Evolutionary conservation across 2,329 filamentous ascomycete species (phyloP).

Genomic region (Pestalotiopsis sp.): DNA sequence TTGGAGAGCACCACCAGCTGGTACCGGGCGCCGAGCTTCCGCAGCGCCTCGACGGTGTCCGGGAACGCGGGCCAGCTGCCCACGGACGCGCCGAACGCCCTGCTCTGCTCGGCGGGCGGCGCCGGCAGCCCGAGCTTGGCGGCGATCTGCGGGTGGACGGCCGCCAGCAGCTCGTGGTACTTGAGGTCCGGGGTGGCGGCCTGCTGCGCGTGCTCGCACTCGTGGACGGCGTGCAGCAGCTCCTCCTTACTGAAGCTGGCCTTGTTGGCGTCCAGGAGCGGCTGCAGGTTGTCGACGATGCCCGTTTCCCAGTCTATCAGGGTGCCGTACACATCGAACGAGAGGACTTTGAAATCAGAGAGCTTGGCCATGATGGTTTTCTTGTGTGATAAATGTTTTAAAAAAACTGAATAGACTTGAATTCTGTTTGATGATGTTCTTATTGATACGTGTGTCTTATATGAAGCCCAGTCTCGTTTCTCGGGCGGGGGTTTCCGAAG

Average conservation of each 20-base stretch:
- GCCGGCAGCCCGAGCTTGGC: constrained; percentile 39
- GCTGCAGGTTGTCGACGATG: constrained; percentile 55
- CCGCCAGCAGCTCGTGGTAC: constrained; percentile 61
- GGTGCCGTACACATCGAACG: constrained; percentile 79
- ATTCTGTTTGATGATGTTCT: not conserved
- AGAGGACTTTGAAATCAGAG: constrained; percentile 42
- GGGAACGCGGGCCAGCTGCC: constrained; percentile 59
- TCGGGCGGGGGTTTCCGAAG: not conserved
- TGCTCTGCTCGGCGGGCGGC: constrained; percentile 37
- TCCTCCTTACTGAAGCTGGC: constrained; percentile 29
- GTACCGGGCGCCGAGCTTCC: constrained; percentile 49
- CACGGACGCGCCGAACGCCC: constrained; percentile 51
- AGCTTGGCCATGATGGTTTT: constrained; percentile 6
- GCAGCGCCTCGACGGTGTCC: constrained; percentile 58
- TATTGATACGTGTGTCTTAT: not conserved
- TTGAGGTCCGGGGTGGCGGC: constrained; percentile 53
- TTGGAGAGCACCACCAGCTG: constrained; percentile 66
- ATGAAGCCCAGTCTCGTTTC: not conserved
- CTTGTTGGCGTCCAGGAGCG: constrained; percentile 44
- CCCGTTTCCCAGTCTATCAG: constrained; percentile 78
- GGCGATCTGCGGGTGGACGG: constrained; percentile 48
- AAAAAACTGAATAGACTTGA: not conserved
- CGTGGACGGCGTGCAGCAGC: constrained; percentile 39
- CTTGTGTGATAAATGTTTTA: not conserved
- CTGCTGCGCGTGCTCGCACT: constrained; percentile 49